Evolutionary conservation across 2,329 filamentous ascomycete genomes (phyloP).

Genomic region (Ophiostoma perfectum): DNA sequence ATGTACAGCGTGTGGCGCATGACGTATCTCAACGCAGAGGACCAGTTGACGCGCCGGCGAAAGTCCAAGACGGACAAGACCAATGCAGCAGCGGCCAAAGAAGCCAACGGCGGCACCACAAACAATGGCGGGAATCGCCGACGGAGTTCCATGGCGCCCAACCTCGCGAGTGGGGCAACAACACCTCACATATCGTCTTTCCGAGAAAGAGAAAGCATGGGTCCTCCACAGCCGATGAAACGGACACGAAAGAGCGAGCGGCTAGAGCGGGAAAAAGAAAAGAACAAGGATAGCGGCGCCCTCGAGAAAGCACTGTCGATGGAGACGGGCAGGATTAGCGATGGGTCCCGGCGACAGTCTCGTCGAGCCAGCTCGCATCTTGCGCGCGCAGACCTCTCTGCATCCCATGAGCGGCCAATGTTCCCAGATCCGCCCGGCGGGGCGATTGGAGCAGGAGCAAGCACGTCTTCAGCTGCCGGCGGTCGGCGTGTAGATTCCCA

Average conservation of each 20-base stretch:
- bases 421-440: slow-evolving; percentile 62
- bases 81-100: slow-evolving; percentile 32
- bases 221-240: slow-evolving; percentile 51
- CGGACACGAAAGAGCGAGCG: slow-evolving; percentile 49
- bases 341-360: slow-evolving; percentile 54
- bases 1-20: slow-evolving; percentile 82
- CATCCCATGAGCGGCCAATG: slow-evolving; percentile 73
- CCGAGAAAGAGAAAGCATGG: slow-evolving; percentile 79
- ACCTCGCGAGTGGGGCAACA: slow-evolving; percentile 65
- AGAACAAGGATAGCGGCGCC: slow-evolving; percentile 29
- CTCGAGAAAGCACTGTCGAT: slow-evolving; percentile 63
- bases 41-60: slow-evolving; percentile 45
- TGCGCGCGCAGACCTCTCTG: slow-evolving; percentile 78
- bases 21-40: slow-evolving; percentile 66
- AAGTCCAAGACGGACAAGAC: slow-evolving; percentile 44
- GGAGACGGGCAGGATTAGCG: slow-evolving; percentile 59
- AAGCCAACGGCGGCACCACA: slow-evolving; percentile 20
- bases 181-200: slow-evolving; percentile 68
- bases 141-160: slow-evolving; percentile 60
- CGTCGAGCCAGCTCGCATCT: slow-evolving; percentile 87
- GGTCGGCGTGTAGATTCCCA: slow-evolving; percentile 68
- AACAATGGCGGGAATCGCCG: slow-evolving; percentile 38
- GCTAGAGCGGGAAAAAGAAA: slow-evolving; percentile 33
- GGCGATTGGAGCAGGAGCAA: slow-evolving; percentile 29
- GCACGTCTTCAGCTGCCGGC: slow-evolving; percentile 21